Evolutionary conservation across 805 yeast genomes (phyloP), one percentile per base, ranked within the genome.

Genomic region (Saccharomyces eubayanus): DNA sequence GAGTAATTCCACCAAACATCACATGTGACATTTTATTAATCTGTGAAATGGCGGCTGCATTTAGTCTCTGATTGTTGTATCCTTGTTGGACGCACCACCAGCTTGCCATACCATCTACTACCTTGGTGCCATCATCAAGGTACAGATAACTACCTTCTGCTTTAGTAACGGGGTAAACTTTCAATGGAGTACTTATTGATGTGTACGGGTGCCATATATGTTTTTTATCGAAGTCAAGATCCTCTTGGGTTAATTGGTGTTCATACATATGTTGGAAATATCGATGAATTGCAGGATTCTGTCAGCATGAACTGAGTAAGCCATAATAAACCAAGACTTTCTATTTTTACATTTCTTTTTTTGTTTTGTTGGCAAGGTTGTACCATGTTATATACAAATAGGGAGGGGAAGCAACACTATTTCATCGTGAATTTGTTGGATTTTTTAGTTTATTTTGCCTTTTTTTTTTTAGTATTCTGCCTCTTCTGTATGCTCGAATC

Each of bases 21-120:
- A 64, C 63, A 46, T 63, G 68, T 1, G 74, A 67, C 51, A 71
- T 51, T 49, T 60, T 60, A 6, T 60, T 55, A 29, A 67, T 55
- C 55, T 73, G 77, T 5, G 62, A 60, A 40, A 53, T 62, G 29
- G 68, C 66, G 14, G 74, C 75, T 40, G 61, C 54, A 49, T 63
- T 63, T 21, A 64, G 45, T 45, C 58, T 62, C 12, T 51, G 50
- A 53, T 66, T 59, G 46, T 64, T 64, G 52, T 67, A 67, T 4
- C 71, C 71, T 54, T 66, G 70, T n/a, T 65, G 59, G 46, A 63
- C 61, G 51, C 69, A 64, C 69, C 71, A 67, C 70, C 69, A 67
- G 9, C 68, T 63, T 3, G 70, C 62, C 69, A 67, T 66, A 14
- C 66, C 71, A 48, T 67, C 69, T 12, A 65, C 53, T 5, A 65